Evolutionary conservation across 345 rosid genomes (phyloP).

Genomic region (Conringia planisiliqua): DNA sequence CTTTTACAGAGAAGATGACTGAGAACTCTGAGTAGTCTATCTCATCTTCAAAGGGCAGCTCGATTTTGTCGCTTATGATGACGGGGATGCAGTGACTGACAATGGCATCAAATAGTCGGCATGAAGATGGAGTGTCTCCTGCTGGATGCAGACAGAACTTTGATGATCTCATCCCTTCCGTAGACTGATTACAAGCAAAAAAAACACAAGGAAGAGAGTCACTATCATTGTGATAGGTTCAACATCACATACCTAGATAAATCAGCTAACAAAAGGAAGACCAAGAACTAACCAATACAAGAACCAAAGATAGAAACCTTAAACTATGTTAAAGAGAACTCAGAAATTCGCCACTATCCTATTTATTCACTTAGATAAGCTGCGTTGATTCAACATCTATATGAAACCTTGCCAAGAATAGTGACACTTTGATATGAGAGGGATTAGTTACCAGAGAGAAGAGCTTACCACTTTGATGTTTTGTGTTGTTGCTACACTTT

Average conservation of each 20-base stretch:
- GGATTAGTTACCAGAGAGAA: not conserved
- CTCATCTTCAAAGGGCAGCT: conserved; percentile 86
- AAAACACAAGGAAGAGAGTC: not conserved
- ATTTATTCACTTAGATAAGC: too few species aligned
- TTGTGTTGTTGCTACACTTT: conserved; percentile 58
- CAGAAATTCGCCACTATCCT: not conserved
- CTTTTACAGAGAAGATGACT: conserved; percentile 65
- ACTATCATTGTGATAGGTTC: not conserved
- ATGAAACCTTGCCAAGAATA: not conserved
- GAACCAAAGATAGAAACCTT: not conserved
- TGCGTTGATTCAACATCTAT: not conserved
- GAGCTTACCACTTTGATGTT: conserved; percentile 66
- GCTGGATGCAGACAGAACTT: conserved; percentile 89
- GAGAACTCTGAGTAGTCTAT: conserved; percentile 74
- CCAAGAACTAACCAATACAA: not conserved
- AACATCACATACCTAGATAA: not conserved
- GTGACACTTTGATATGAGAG: not conserved
- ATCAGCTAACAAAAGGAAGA: conserved; percentile 18
- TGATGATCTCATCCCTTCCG: conserved; percentile 79
- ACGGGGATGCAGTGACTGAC: conserved; percentile 89
- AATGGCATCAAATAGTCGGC: conserved; percentile 82
- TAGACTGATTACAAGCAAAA: conserved; percentile 43
- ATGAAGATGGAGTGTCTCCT: conserved; percentile 94
- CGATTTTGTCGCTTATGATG: conserved; percentile 73
- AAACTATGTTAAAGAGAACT: not conserved